Base-by-base conservation (phyloP, 441 rosid species). In the Erodium chrysanthum region DNA sequence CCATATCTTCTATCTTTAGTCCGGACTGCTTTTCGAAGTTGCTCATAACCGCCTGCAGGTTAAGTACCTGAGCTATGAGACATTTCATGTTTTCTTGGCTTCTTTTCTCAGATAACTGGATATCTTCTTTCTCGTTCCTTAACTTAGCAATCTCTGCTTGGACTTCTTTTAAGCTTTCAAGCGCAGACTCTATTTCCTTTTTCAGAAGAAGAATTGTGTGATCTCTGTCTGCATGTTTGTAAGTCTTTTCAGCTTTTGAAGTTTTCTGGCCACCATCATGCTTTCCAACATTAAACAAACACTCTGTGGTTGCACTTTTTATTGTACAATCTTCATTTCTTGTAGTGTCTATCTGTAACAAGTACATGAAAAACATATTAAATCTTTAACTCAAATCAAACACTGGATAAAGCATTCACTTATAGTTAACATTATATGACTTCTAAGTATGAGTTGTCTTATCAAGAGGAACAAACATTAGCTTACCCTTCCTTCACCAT, bases 141-240 rank as follows among this genome's bases (percentile, higher is more conserved):
- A 91, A 75, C 75, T 71, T 87, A 74, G 75, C 76, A 88, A 94
- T 86, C 79, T 89, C 94, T 79, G 74, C 69, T 74, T 84, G 86
- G 73, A 90, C 87, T 68, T 86, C 90, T 76, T 85, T 84, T 77
- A 94, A 80, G 79, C 92, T 86, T 77, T 74, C 79, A 69, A 91
- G 82, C 22, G 99, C 97, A 76, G 85, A 86, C 79, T 84, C 92
- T 70, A 90, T 77, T 85, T 91, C 99, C 79, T 74, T 77, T 83
- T 78, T 91, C 71, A 94, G 81, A 80, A 89, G 87, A 73, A 78
- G 70, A 76, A 88, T 72, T 65, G 90, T 82, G 67, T 74, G 66
- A 70, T 86, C 89, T 81, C 88, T 87, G 73, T 77, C 79, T 67
- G 69, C 65, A 71, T 78, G 71, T 64, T 76, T 77, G 73, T 72